phyloP scores from a whole-genome alignment of 164 flowering plant genomes.

The Vitis rupestris region DNA sequence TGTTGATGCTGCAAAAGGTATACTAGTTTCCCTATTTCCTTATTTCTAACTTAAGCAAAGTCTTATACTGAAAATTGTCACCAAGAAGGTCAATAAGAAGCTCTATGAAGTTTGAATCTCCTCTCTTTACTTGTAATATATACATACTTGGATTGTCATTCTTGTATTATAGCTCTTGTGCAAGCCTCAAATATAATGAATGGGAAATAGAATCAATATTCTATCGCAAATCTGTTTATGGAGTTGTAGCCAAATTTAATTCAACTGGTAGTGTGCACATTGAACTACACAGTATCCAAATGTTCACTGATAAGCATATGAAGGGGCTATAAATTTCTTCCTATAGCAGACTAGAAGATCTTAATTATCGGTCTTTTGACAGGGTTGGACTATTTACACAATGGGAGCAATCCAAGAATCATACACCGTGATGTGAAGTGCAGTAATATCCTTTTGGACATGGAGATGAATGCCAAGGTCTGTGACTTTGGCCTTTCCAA shows the following conservation, averaged over 20 bases:
- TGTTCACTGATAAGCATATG: no score
- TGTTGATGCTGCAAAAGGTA: conserved; percentile 91
- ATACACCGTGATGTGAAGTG: conserved; percentile 89
- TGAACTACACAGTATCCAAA: background rate
- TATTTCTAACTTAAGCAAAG: background rate
- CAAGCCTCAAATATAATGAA: no score
- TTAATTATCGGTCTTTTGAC: conserved; percentile 6
- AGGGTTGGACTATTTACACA: conserved; percentile 89
- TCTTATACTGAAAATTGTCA: no score
- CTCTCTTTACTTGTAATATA: no score
- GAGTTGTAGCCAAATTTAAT: no score
- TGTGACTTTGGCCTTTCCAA: conserved; percentile 89
- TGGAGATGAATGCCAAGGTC: conserved; percentile 80
- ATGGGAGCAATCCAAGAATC: conserved; percentile 75
- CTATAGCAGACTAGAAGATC: background rate
- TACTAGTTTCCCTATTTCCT: background rate
- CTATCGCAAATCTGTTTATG: no score
- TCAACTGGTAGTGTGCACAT: no score
- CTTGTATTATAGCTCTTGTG: no score
- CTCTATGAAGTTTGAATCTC: no score
- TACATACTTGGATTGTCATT: no score
- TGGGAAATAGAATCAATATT: no score
- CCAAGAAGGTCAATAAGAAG: no score
- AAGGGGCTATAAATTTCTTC: background rate
- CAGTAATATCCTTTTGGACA: conserved; percentile 77